Conservation (phyloP, 768 basidiomycete genomes). For the Amanita molliuscula region DNA sequence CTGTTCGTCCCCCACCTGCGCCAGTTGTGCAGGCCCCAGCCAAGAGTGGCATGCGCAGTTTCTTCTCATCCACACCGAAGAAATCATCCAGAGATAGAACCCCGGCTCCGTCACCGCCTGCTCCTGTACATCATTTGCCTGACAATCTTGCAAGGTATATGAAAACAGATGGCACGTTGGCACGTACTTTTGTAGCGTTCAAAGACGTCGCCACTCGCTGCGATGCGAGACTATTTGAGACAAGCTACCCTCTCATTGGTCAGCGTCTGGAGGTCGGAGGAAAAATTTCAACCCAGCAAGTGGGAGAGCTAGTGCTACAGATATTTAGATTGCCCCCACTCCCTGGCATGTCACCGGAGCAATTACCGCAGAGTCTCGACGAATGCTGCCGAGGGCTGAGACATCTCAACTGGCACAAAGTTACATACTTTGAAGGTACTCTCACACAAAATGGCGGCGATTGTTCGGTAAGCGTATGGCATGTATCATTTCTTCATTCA, state of each 20-base stretch:
- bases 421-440: conserved; percentile 87
- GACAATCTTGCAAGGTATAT: conserved; percentile 79
- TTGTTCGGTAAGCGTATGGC: conserved; percentile 54
- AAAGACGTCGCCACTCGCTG: conserved; percentile 78
- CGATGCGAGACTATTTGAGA: conserved; percentile 79
- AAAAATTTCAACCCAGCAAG: conserved; percentile 52
- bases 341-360: conserved; percentile 66
- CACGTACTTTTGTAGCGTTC: conserved; percentile 80
- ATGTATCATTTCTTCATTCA: conserved; percentile 5
- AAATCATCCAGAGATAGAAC: conserved; percentile 41
- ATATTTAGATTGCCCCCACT: conserved; percentile 84
- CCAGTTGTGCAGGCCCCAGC: conserved; percentile 34
- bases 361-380: conserved; percentile 86
- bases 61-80: conserved; percentile 71
- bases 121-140: conserved; percentile 33
- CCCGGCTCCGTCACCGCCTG: conserved; percentile 28
- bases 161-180: conserved; percentile 80
- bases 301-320: conserved; percentile 86
- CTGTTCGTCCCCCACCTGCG: conserved; percentile 27
- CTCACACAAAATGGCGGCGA: conserved; percentile 93
- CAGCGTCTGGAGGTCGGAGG: conserved; percentile 51
- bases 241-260: conserved; percentile 71
- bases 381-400: conserved; percentile 84
- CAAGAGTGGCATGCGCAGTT: conserved; percentile 61
- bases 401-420: conserved; percentile 90